A percentile compares a stretch with the other conserved stretches of the same genome.
These are phyloP conservation scores for Leishmania gerbilli DNA, from an alignment of 208 protist genomes.

Conservation along the genomic window DNA sequence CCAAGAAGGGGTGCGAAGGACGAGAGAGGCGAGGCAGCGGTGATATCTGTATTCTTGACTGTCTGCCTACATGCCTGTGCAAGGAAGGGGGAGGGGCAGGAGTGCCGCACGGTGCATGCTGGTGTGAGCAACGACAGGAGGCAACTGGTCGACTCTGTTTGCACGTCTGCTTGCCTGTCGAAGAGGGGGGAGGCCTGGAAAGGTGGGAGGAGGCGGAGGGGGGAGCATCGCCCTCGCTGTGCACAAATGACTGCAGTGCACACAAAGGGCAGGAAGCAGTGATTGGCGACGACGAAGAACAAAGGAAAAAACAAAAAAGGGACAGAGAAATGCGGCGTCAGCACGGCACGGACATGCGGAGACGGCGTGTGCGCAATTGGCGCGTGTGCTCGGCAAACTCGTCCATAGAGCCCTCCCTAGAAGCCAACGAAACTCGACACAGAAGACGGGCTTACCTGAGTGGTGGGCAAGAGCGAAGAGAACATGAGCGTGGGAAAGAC, in stretches of 20 bases:
- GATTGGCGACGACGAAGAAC: too few relatives aligned
- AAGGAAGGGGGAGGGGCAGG: neutral
- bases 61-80: neutral
- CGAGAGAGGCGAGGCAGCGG: neutral
- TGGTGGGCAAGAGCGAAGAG: neutral
- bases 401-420: neutral
- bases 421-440: neutral
- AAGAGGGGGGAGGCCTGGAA: neutral
- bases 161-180: neutral
- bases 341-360: neutral
- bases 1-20: neutral
- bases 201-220: neutral
- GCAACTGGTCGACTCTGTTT: neutral
- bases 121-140: neutral
- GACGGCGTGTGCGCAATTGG: neutral
- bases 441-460: neutral
- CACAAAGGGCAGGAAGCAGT: neutral
- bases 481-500: neutral
- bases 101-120: neutral
- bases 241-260: too few relatives aligned
- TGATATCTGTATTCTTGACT: neutral
- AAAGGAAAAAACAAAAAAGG: too few relatives aligned
- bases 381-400: neutral
- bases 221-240: neutral
- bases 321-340: neutral